These are phyloP conservation scores for Pinus taeda DNA, from an alignment of 75 land plant species.

Conservation along the genomic window DNA sequence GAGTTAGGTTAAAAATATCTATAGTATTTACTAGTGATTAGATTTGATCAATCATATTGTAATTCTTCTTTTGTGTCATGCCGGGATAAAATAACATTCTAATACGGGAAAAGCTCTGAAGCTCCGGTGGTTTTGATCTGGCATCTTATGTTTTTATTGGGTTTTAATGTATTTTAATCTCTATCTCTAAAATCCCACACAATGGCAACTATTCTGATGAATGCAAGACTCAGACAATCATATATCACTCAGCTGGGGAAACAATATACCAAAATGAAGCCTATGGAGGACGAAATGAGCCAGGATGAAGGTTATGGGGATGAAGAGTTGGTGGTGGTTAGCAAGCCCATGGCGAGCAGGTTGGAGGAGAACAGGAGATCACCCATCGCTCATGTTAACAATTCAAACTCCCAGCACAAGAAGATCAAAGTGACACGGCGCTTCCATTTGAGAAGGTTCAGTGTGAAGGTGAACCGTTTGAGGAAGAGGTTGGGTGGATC, in stretches of 20 bases:
- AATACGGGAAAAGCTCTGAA: no score
- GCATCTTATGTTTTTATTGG: no score
- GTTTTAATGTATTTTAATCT: no score
- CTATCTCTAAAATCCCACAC: no score
- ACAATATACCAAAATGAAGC: not conserved
- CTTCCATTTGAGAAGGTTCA: not conserved
- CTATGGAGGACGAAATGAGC: not conserved
- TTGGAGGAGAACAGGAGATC: no score
- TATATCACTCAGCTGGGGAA: not conserved
- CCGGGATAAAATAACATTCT: no score
- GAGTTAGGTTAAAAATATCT: no score
- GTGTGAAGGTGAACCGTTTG: not conserved
- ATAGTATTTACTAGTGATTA: no score
- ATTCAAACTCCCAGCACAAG: not conserved
- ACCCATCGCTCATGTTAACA: no score
- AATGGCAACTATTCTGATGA: not conserved
- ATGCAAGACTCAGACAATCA: not conserved
- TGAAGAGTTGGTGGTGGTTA: not conserved
- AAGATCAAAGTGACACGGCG: not conserved
- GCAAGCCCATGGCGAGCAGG: not conserved
- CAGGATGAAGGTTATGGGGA: not conserved
- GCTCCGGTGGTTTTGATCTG: no score
- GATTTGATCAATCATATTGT: no score
- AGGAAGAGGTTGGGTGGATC: not conserved
- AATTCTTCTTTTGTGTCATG: no score